Evolutionary conservation across 805 yeast genomes (phyloP).

Genomic region (Cyberlindnera petersonii): DNA sequence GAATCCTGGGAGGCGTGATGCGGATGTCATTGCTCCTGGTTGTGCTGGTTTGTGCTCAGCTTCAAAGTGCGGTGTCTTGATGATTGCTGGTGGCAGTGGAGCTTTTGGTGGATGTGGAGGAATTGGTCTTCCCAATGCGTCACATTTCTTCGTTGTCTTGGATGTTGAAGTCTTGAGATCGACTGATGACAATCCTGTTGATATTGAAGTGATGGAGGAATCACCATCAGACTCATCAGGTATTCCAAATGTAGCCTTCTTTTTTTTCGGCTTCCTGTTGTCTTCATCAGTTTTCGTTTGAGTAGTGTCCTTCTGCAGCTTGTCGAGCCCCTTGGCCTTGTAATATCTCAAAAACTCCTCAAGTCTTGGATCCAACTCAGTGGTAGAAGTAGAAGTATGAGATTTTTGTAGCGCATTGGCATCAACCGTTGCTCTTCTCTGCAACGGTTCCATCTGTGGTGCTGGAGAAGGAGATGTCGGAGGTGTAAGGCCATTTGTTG

Average conservation of each 20-base stretch:
- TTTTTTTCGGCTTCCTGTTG: neutral
- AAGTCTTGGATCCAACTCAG: slow-evolving; percentile 42
- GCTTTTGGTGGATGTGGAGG: slow-evolving; percentile 50
- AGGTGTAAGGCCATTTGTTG: neutral
- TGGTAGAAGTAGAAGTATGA: slow-evolving; percentile 13
- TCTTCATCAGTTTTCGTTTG: neutral
- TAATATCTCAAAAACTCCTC: slow-evolving; percentile 43
- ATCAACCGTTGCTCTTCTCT: neutral
- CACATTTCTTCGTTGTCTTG: slow-evolving; percentile 23
- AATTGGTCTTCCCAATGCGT: slow-evolving; percentile 41
- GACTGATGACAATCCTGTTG: neutral
- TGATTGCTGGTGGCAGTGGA: slow-evolving; percentile 46
- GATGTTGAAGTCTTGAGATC: neutral
- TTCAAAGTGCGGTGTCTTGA: slow-evolving; percentile 18
- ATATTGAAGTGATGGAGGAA: slow-evolving; percentile 14
- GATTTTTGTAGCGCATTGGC: slow-evolving; percentile 13
- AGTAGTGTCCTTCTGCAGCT: slow-evolving; percentile 19
- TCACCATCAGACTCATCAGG: slow-evolving; percentile 3
- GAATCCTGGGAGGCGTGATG: slow-evolving; percentile 14
- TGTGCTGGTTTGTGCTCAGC: slow-evolving; percentile 1
- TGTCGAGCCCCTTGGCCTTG: slow-evolving; percentile 26
- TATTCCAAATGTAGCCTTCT: neutral
- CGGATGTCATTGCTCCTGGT: slow-evolving; percentile 3
- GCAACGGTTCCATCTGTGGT: neutral
- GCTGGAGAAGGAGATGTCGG: neutral